Evolutionary conservation across 371 early-diverging fungal genomes (phyloP), one percentile per base, ranked within the genome.

Genomic region (Syncephalastrum monosporum): DNA sequence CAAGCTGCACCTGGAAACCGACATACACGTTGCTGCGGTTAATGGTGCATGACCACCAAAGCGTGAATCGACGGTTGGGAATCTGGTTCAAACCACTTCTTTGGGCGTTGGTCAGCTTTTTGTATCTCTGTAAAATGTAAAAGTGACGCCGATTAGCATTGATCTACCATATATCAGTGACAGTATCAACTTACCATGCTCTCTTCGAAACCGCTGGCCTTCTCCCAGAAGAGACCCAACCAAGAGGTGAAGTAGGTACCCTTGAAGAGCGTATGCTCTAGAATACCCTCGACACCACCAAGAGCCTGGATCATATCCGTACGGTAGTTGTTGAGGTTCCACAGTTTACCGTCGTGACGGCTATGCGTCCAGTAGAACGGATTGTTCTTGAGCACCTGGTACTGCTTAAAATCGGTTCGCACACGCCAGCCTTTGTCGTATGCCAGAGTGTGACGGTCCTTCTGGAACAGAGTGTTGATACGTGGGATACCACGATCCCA

Each of bases 11-110:
- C 76, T 97, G 96, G 95, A 99, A 99, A 78, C 99, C 99, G 56
- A 99, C 95, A 72, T 99, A 98, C 21, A 99, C 98, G 69, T 98
- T 95, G 55, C 93, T 23, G 62, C 74, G 68, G 70, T 99, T 99
- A 68, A 99, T 97, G 2, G 99, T 98, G 10, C 99, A 99, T 29
- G 95, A 95, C 99, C 99, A 99, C 99, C 99, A 99, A 41, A 99
- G 84, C 4, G 97, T 98, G 82, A 99, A 99, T 56, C 99, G 95
- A 86, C 98, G 95, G 78, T 99, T 99, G 42, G 99, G 99, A 79
- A 99, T 97, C 79, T 98, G 96, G 71, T 96, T 96, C 68, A 98
- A 77, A 83, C 99, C 99, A 49, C 91, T 89, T 49, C 99, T 84
- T 76, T 99, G 99, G n/a, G 99, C 99, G 62, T 96, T 98, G 54